Conservation (phyloP, 2,329 filamentous ascomycete genomes). For the Epichloe uncinata region DNA sequence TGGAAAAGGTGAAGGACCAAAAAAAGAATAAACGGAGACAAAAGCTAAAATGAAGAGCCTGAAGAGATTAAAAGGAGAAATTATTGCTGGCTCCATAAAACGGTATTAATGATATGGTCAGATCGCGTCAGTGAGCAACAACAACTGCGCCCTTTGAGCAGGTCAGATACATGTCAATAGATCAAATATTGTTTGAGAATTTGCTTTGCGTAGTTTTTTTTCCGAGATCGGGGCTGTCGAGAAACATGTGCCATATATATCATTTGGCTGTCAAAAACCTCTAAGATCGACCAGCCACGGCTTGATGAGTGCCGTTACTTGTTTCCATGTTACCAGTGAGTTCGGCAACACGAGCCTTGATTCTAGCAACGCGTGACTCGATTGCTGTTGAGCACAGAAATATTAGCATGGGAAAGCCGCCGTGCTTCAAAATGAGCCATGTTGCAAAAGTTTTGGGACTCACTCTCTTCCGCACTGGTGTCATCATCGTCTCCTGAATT, state of each 20-base stretch:
- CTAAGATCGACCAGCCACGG: slow-evolving; percentile 12
- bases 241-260: neutral
- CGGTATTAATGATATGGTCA: neutral
- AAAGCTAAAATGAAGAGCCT: slow-evolving; percentile 6
- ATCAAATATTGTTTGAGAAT: neutral
- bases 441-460: slow-evolving; percentile 26
- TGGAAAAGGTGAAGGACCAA: slow-evolving; percentile 1
- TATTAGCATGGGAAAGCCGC: slow-evolving; percentile 10
- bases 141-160: neutral
- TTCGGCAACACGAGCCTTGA: slow-evolving; percentile 93
- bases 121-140: neutral
- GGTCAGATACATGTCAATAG: neutral
- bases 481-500: slow-evolving; percentile 61
- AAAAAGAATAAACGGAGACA: slow-evolving; percentile 7
- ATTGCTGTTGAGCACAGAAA: slow-evolving; percentile 49
- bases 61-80: neutral
- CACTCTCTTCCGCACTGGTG: slow-evolving; percentile 90
- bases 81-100: slow-evolving; percentile 1
- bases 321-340: slow-evolving; percentile 75
- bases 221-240: neutral
- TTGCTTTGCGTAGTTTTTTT: too few relatives aligned
- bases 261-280: slow-evolving; percentile 5
- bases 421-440: neutral
- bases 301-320: slow-evolving; percentile 21
- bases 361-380: slow-evolving; percentile 88